Conservation (phyloP, 129 eudicot genomes). For the Dittrichia graveolens region DNA sequence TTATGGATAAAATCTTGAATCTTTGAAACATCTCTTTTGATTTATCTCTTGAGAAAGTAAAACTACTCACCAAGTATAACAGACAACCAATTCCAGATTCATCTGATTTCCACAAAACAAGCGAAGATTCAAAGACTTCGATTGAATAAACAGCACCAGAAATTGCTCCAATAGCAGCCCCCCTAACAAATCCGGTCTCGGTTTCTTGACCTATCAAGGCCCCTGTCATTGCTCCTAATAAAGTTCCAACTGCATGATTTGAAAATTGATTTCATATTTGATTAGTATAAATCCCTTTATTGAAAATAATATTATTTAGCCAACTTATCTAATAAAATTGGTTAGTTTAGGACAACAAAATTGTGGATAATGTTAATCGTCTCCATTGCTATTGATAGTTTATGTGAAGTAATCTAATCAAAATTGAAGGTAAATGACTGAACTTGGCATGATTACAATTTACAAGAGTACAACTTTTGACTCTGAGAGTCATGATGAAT, state of each 20-base stretch:
- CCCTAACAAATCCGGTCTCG: slow-evolving; percentile 89
- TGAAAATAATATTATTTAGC: background rate
- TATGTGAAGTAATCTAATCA: too few relatives aligned
- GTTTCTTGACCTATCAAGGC: slow-evolving; percentile 98
- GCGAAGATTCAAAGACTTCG: slow-evolving; percentile 93
- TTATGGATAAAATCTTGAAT: slow-evolving; percentile 1
- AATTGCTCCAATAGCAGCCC: slow-evolving; percentile 97
- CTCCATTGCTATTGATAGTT: too few relatives aligned
- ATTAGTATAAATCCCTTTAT: background rate
- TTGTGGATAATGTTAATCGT: too few relatives aligned
- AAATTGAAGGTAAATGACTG: too few relatives aligned
- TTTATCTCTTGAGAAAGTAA: slow-evolving; percentile 7
- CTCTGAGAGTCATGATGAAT: too few relatives aligned
- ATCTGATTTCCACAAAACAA: slow-evolving; percentile 89
- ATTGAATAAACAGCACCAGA: slow-evolving; percentile 98
- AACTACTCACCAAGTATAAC: slow-evolving; percentile 72
- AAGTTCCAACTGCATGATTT: slow-evolving; percentile 78
- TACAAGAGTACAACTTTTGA: too few relatives aligned
- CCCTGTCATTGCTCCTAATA: slow-evolving; percentile 94
- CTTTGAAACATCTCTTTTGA: slow-evolving; percentile 7
- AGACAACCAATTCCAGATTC: slow-evolving; percentile 93
- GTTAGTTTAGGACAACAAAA: slow-evolving; percentile 1
- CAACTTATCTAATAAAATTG: background rate
- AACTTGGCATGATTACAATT: too few relatives aligned
- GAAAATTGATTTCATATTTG: slow-evolving; percentile 12